phyloP scores from a whole-genome alignment of 129 eudicot genomes.

The Erigeron canadensis region DNA sequence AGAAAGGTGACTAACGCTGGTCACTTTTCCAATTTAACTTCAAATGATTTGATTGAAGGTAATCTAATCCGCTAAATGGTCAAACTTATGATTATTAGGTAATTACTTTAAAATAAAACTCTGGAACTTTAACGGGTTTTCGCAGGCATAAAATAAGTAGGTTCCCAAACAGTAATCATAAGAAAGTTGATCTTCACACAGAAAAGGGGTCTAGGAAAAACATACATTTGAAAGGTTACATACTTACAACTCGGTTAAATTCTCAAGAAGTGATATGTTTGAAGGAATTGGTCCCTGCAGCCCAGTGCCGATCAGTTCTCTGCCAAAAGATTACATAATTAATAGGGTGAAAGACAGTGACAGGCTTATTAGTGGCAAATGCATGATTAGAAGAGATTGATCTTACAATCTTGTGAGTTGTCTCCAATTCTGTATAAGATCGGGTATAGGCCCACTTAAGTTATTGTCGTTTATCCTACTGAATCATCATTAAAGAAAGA shows the following conservation, averaged over 20 bases:
- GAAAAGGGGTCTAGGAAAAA: background rate
- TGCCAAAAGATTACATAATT: constrained; percentile 21
- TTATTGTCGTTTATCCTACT: constrained; percentile 6
- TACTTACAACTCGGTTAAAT: constrained; percentile 60
- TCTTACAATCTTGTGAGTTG: constrained; percentile 7
- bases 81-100: too few relatives aligned
- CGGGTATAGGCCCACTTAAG: constrained; percentile 3
- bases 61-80: too few relatives aligned
- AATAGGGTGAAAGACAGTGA: background rate
- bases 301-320: constrained; percentile 75
- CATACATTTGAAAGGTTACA: background rate
- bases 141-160: too few relatives aligned
- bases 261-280: constrained; percentile 48
- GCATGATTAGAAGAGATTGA: background rate
- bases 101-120: too few relatives aligned
- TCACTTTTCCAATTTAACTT: too few relatives aligned
- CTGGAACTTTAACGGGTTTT: too few relatives aligned
- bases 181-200: background rate
- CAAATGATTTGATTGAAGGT: too few relatives aligned
- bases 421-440: constrained; percentile 9
- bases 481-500: background rate
- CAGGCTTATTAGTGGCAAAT: background rate
- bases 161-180: too few relatives aligned
- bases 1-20: background rate
- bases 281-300: constrained; percentile 77